Conservation (phyloP, 495 filamentous ascomycete genomes). For the Schizothecium vesticola region DNA sequence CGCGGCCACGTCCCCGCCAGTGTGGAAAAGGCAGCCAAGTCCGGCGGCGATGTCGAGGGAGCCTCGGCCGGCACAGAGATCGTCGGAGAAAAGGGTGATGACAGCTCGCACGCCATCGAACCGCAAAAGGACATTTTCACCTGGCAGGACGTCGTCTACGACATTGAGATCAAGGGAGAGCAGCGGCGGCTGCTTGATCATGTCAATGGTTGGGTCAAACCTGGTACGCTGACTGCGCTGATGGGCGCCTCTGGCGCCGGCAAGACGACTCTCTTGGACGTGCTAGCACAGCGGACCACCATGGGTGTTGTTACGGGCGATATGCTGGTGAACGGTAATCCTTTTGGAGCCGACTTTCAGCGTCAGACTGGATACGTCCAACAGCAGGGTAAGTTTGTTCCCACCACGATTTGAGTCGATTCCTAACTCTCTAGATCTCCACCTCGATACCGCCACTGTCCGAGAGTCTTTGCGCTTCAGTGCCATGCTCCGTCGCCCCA, state of each 20-base stretch:
- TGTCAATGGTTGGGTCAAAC: slow-evolving; percentile 72
- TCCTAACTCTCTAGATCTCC: slow-evolving; percentile 54
- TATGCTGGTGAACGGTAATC: slow-evolving; percentile 67
- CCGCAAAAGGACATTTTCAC: slow-evolving; percentile 51
- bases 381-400: slow-evolving; percentile 62
- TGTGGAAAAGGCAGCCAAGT: slow-evolving; percentile 12
- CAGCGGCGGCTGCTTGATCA: slow-evolving; percentile 57
- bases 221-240: slow-evolving; percentile 70
- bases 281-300: slow-evolving; percentile 66
- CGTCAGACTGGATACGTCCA: slow-evolving; percentile 86
- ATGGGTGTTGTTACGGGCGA: slow-evolving; percentile 67
- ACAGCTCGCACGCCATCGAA: slow-evolving; percentile 32
- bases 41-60: slow-evolving; percentile 35
- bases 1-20: slow-evolving; percentile 21
- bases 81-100: slow-evolving; percentile 20
- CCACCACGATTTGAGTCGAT: not conserved
- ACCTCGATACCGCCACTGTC: slow-evolving; percentile 73
- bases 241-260: slow-evolving; percentile 84
- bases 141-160: slow-evolving; percentile 58
- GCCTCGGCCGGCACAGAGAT: slow-evolving; percentile 3
- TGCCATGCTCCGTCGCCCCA: slow-evolving; percentile 74
- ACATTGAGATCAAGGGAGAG: slow-evolving; percentile 59
- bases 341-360: slow-evolving; percentile 66
- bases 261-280: slow-evolving; percentile 61
- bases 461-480: slow-evolving; percentile 74